phyloP scores from a whole-genome alignment of 2,329 filamentous ascomycete genomes.

The Balansia obtecta region DNA sequence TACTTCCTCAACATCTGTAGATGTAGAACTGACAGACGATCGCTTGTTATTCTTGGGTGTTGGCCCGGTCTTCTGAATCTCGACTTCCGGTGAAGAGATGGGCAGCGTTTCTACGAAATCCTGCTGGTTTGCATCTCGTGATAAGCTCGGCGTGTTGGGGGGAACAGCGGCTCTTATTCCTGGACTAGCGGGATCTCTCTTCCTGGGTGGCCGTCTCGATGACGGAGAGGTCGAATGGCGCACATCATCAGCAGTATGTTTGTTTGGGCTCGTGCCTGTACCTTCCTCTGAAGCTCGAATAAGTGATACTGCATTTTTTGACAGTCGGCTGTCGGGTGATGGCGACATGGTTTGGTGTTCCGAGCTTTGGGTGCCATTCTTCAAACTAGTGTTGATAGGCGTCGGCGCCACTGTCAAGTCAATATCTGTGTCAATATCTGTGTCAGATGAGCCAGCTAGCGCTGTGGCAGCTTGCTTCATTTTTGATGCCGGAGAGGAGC shows the following conservation, averaged over 20 bases:
- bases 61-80: neutral
- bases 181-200: neutral
- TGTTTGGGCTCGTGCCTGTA: conserved; percentile 8
- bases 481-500: neutral
- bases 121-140: neutral
- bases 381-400: no score
- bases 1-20: conserved; percentile 2
- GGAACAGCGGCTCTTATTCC: neutral
- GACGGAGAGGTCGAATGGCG: neutral
- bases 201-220: neutral
- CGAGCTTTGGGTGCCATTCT: neutral
- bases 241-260: neutral
- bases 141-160: neutral
- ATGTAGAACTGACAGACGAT: neutral
- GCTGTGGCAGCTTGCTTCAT: neutral
- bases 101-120: conserved; percentile 3
- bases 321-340: neutral
- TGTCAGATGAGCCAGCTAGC: neutral
- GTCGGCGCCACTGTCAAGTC: neutral
- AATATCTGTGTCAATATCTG: neutral
- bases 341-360: neutral
- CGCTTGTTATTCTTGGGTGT: neutral
- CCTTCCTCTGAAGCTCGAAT: conserved; percentile 10
- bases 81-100: conserved; percentile 5
- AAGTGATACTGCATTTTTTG: conserved; percentile 9